Evolutionary conservation across 192 early-diverging fungal species (phyloP), one percentile per base, ranked within the genome.

Genomic region (Coemansia sp.): DNA sequence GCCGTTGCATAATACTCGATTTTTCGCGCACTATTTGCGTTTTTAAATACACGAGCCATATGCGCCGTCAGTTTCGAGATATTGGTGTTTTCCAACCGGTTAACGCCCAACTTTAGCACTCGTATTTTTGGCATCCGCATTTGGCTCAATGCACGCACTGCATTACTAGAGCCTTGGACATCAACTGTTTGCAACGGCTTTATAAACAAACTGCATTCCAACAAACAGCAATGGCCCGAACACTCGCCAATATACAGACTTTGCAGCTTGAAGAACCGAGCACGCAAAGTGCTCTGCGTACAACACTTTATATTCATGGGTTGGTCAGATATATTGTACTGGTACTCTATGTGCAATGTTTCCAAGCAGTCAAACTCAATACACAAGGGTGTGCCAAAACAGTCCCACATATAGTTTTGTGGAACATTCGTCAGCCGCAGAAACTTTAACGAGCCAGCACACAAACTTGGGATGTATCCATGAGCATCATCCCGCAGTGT

Each of bases 401-500:
- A 48, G 1, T 23, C 14, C 59, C 59, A 60, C 12, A 25, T 9
- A 15, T 60, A 60, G 4, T 14, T 26, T 5, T 48, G 42, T 19
- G 59, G 59, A 23, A 48, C 47, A 1, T 25, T 23, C 5, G 12
- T 14, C 25, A 60, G 3, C 25, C 59, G 59, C 23, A 60, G 40
- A 47, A 31, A 60, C 44, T 48, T 60, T 47, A 60, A 5, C 14
- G 59, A 60, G 26, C 19, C 40, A 26, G 59, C 44, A 19, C 47
- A 46, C 38, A 60, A 2, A 19, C 20, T 22, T 0, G 59, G 59
- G 7, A 60, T 44, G n/a, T 60, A 28, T 3, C 12, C 14, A 15
- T 15, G 8, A 15, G 15, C n/a, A 14, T 60, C 31, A 14, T 5
- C 2, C 3, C 5, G 17, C 42, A 60, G 17, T 7, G 42, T 9